A percentile compares a stretch with the other conserved stretches of the same genome.
Conservation (phyloP, 2,329 filamentous ascomycete species). For the Lachnellula arida region DNA sequence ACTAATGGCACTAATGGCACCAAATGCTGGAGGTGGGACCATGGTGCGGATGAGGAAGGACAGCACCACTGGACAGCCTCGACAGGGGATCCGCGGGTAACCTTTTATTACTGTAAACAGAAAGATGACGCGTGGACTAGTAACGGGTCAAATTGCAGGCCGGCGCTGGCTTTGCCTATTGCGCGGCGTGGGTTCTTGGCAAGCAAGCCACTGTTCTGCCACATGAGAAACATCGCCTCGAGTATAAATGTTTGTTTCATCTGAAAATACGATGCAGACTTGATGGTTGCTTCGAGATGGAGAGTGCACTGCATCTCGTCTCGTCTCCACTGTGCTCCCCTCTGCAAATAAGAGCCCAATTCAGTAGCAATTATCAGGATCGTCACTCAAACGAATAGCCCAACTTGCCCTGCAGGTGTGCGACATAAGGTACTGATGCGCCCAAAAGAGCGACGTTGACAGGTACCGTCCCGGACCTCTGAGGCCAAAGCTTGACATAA, state of each 20-base stretch:
- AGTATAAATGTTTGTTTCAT: no score
- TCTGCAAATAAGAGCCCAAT: no score
- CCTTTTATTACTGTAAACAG: not conserved
- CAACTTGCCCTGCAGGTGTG: conserved; percentile 5
- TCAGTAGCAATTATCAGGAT: not conserved
- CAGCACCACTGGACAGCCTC: not conserved
- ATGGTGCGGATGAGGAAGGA: conserved; percentile 1
- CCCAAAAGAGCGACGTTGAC: conserved; percentile 2
- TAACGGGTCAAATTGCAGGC: conserved; percentile 18
- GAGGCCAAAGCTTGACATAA: not conserved
- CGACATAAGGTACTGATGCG: conserved; percentile 1
- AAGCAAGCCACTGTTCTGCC: not conserved
- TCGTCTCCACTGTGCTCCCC: no score
- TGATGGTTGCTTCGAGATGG: no score
- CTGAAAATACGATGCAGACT: no score
- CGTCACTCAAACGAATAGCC: conserved; percentile 3
- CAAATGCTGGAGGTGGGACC: not conserved
- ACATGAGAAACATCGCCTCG: not conserved
- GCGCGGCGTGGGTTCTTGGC: not conserved
- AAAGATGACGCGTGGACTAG: conserved; percentile 22
- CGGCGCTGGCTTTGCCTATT: conserved; percentile 1
- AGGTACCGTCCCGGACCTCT: no score
- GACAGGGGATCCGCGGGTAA: conserved; percentile 6
- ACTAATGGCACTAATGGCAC: no score
- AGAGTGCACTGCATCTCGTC: no score